Evolutionary conservation across 345 rosid genomes (phyloP).

Genomic region (Populus davidiana): DNA sequence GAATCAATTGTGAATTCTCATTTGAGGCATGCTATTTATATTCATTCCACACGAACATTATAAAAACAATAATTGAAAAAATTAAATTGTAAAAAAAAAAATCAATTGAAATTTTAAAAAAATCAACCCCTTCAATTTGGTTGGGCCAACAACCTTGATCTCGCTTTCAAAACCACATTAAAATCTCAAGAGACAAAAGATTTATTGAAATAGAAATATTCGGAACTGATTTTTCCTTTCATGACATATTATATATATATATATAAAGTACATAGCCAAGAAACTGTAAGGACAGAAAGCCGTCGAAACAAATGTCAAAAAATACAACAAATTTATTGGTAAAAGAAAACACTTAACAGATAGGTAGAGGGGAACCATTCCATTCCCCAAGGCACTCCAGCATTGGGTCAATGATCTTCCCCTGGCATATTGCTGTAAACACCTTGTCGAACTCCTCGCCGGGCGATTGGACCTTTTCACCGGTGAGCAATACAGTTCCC

Average conservation of each 20-base stretch:
- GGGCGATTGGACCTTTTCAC: constrained; percentile 58
- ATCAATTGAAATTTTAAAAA: too few species aligned
- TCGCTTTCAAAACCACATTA: not conserved
- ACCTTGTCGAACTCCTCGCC: constrained; percentile 77
- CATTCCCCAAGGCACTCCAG: constrained; percentile 61
- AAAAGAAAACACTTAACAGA: constrained; percentile 2
- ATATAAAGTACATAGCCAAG: not conserved
- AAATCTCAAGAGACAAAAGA: not conserved
- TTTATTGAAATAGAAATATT: not conserved
- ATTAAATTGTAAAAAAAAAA: too few species aligned
- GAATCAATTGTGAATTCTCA: not conserved
- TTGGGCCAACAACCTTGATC: not conserved
- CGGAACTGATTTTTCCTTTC: not conserved
- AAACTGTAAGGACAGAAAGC: constrained; percentile 3
- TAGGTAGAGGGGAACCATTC: constrained; percentile 58
- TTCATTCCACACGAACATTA: too few species aligned
- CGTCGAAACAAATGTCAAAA: constrained; percentile 1
- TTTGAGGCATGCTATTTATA: not conserved
- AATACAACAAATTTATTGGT: not conserved
- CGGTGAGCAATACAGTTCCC: constrained; percentile 47
- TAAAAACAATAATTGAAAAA: too few species aligned
- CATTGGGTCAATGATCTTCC: constrained; percentile 74
- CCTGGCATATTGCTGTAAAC: constrained; percentile 60
- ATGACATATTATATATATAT: not conserved
- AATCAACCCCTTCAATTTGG: too few species aligned